Base-by-base conservation (phyloP, 805 yeast genomes). In the Scheffersomyces spartinae region DNA sequence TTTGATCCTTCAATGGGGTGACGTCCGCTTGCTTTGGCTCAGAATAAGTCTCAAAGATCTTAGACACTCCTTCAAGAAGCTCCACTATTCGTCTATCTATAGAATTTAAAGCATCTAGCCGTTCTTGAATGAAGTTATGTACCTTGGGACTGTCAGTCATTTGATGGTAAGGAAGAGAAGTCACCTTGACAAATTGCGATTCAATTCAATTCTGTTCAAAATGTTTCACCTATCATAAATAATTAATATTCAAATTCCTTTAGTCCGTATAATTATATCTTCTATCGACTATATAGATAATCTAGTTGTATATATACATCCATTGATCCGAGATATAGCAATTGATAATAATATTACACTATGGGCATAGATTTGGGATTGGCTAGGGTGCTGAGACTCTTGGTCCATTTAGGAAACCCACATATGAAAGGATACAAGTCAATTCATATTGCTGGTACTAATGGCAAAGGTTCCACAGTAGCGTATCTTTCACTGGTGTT, bases 361-460 rank as follows among this genome's bases (percentile, higher is more conserved):
- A 54, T 55, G 61, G 55, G 57, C 8, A 61, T 61, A 22, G 61
- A 57, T 29, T 38, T 61, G 21, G 62, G 61, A 6, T 42, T 61
- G 11, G 31, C 50, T 3, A 38, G 67, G 25, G 45, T 61, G 6
- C 26, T 41, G 4, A 42, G 36, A 23, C 46, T 61, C 13, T 47
- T 61, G 6, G 35, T 35, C 14, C 42, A 42, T 18, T 53, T 85
- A 12, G 84, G 83, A 0, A 68, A 73, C 38, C 96, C 95, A 0
- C 91, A 83, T 20, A 39, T 47, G 7, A 33, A 45, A 9, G 38
- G 54, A 4, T 71, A 72, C 42, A 68, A 70, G 33, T 74, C 84
- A 1, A 57, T 91, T n/a, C 98, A 91, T 44, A 67, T 91, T 4
- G 95, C 95, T 0, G 98, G 98, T 0, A 88, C 98, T 6, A 88